Conservation (phyloP, 805 yeast species). For the Wilhelminamyces savonicus region DNA sequence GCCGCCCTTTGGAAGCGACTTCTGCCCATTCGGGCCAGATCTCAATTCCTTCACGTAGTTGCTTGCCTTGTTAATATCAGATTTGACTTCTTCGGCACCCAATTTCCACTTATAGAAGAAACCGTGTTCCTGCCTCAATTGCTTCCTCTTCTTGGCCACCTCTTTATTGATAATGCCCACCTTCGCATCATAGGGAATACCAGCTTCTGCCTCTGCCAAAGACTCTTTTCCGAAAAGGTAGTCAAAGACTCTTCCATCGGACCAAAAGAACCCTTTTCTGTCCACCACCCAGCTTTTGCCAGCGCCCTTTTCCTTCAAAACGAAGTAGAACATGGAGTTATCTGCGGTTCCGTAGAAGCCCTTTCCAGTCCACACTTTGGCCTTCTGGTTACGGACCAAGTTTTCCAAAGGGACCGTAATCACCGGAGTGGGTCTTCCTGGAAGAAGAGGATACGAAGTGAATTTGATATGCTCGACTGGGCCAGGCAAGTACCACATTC, state of each 20-base stretch:
- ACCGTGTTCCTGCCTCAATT: constrained; percentile 51
- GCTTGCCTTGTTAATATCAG: constrained; percentile 20
- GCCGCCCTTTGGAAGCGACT: too few relatives aligned
- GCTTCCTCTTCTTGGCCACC: constrained; percentile 42
- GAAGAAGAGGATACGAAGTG: constrained; percentile 70
- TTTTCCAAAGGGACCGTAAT: constrained; percentile 56
- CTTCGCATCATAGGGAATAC: constrained; percentile 56
- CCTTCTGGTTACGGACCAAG: constrained; percentile 49
- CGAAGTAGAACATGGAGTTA: constrained; percentile 65
- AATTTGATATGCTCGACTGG: constrained; percentile 51
- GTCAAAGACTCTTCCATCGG: constrained; percentile 83
- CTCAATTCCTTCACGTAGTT: too few relatives aligned
- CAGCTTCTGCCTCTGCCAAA: constrained; percentile 69
- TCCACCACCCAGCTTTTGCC: constrained; percentile 70
- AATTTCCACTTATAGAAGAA: constrained; percentile 53
- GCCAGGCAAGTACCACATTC: constrained; percentile 73
- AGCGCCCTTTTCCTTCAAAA: constrained; percentile 51
- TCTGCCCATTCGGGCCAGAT: too few relatives aligned
- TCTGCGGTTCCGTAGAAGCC: constrained; percentile 84
- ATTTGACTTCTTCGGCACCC: constrained; percentile 24
- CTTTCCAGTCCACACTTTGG: constrained; percentile 79
- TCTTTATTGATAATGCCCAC: constrained; percentile 42
- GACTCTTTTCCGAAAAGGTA: constrained; percentile 75
- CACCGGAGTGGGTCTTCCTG: constrained; percentile 73
- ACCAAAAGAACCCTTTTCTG: constrained; percentile 87